Conservation (phyloP, 2,329 filamentous ascomycete species). For the Sarocladium oryzae region DNA sequence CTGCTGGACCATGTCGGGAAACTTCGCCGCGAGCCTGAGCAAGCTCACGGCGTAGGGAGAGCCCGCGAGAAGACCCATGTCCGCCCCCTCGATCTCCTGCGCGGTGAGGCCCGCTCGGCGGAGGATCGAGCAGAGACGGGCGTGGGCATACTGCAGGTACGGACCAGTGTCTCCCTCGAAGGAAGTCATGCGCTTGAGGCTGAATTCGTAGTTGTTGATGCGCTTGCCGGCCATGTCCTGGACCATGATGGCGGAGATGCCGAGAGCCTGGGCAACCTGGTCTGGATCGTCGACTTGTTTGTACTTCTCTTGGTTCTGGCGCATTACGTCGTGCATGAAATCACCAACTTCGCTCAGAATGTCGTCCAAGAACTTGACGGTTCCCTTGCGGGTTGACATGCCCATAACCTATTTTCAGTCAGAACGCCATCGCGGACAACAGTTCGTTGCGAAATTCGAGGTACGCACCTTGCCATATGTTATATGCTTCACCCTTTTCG, state of each 20-base stretch:
- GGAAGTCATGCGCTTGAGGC: constrained; percentile 65
- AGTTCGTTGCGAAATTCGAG: too few relatives aligned
- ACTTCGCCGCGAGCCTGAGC: constrained; percentile 53
- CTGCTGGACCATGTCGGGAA: constrained; percentile 57
- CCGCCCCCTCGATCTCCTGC: constrained; percentile 11
- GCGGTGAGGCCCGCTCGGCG: constrained; percentile 14
- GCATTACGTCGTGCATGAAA: constrained; percentile 68
- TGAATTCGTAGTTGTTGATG: constrained; percentile 50
- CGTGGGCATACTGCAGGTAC: constrained; percentile 66
- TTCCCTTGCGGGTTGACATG: constrained; percentile 36
- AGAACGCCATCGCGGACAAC: too few relatives aligned
- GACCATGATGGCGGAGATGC: constrained; percentile 65
- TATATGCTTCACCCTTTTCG: constrained; percentile 23
- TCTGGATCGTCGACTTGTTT: constrained; percentile 57
- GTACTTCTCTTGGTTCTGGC: constrained; percentile 58
- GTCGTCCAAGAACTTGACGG: constrained; percentile 48
- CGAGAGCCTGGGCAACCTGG: constrained; percentile 56
- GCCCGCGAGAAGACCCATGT: constrained; percentile 18
- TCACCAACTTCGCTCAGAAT: constrained; percentile 53
- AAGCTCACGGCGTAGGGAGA: constrained; percentile 47
- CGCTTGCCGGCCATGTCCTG: constrained; percentile 66
- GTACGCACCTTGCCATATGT: constrained; percentile 41
- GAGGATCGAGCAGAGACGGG: constrained; percentile 46
- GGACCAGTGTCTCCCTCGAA: constrained; percentile 70
- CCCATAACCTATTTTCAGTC: constrained; percentile 19